Evolutionary conservation across 768 basidiomycete species (phyloP), one percentile per base, ranked within the genome.

Genomic region (Strobilomyces dryophilus): DNA sequence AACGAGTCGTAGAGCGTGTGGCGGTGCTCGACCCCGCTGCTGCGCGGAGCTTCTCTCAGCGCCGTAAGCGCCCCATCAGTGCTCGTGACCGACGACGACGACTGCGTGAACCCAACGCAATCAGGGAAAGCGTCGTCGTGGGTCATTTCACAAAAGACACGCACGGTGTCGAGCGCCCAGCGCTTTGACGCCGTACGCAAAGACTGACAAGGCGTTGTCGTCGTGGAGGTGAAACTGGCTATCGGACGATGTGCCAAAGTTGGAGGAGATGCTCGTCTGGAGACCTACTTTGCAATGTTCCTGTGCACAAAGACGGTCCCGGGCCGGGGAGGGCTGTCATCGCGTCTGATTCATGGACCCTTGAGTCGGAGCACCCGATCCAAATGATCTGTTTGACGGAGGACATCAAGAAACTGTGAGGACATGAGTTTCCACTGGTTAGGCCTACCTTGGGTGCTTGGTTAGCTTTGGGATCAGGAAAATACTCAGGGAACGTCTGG

Each of bases 251-350:
- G 26, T 18, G 20, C 36, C 7, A 29, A 6, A 9, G 32, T 53
- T 14, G 36, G 47, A 9, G 10, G 3, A 21, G 11, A n/a, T 5
- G 29, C 6, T 26, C 26, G 34, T 35, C 24, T 11, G 29, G 27
- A 29, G 31, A 71, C 80, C 54, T 61, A 89, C 84, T 94, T 94
- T 49, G 91, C 92, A 58, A 95, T 85, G 69, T 94, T 94, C 44
- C 92, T 76, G 69, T 92, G 84, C 27, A 87, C 83, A 61, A 95
- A 94, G 55, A 89, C 81, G 41, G 86, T 85, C 49, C 92, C 91
- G 0, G 92, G 92, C 92, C 91, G 0, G 92, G 92, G 57, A 77
- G 76, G 9, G 81, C 74, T 34, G 75, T 80, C 34, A 83, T 84
- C 52, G 89, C 73, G 58, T 89, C 84, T 34, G 81, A 81, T 67